phyloP scores from a whole-genome alignment of 148 eudicot genomes.

The Cornus controversa region DNA sequence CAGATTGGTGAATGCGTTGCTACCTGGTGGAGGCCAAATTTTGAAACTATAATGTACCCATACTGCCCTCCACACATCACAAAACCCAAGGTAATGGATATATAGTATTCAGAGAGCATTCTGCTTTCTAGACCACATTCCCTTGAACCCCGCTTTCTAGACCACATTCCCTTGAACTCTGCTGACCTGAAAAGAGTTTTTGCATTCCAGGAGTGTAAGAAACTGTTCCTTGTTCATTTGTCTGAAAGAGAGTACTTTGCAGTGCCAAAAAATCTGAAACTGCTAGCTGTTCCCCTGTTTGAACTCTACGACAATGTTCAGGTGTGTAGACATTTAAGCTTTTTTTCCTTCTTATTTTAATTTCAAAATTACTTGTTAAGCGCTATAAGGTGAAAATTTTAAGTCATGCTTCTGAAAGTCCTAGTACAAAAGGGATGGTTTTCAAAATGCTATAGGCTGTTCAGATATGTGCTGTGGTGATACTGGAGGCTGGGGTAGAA shows the following conservation, averaged over 20 bases:
- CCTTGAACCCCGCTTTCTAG: constrained; percentile 1
- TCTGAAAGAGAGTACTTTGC: constrained; percentile 84
- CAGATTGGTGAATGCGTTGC: constrained; percentile 85
- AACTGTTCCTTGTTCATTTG: constrained; percentile 75
- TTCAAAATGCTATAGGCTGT: neutral
- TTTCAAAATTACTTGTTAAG: neutral
- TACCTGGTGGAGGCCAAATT: constrained; percentile 80
- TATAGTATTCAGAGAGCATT: neutral
- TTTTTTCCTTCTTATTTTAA: neutral
- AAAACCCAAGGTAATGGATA: constrained; percentile 68
- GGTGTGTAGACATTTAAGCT: constrained; percentile 33
- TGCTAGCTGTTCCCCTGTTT: constrained; percentile 88
- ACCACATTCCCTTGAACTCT: neutral
- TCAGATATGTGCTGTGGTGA: neutral
- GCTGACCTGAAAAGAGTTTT: constrained; percentile 14
- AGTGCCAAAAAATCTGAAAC: constrained; percentile 81
- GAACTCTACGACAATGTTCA: constrained; percentile 90
- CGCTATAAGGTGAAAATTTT: neutral
- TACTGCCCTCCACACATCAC: constrained; percentile 75
- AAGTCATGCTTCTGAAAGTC: neutral
- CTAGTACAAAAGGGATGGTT: neutral
- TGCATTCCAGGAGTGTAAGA: constrained; percentile 83
- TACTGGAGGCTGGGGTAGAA: neutral
- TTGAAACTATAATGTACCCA: constrained; percentile 65
- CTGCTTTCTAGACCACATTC: neutral